phyloP scores from a whole-genome alignment of 108 stramenopile genomes.

The Fragilaria crotonensis region DNA sequence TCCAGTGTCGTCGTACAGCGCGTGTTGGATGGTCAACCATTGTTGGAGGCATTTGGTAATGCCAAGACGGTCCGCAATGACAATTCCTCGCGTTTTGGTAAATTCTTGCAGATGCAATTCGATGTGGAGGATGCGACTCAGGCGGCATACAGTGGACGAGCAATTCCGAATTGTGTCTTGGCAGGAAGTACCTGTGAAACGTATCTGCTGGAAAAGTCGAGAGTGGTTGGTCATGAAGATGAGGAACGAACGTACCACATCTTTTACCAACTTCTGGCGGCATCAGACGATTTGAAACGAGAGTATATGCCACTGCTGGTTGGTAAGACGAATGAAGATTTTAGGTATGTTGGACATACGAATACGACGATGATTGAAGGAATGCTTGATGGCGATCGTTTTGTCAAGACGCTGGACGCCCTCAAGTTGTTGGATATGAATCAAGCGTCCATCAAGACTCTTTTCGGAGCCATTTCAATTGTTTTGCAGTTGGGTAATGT shows the following conservation, averaged over 20 bases:
- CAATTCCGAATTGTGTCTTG: slow-evolving; percentile 46
- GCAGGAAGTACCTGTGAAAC: slow-evolving; percentile 72
- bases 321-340: slow-evolving; percentile 58
- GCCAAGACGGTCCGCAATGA: slow-evolving; percentile 86
- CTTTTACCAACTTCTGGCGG: slow-evolving; percentile 94
- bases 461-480: slow-evolving; percentile 73
- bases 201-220: slow-evolving; percentile 97
- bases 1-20: slow-evolving; percentile 47
- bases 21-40: slow-evolving; percentile 80
- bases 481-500: slow-evolving; percentile 89
- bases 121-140: slow-evolving; percentile 38
- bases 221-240: slow-evolving; percentile 88
- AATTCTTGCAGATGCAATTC: slow-evolving; percentile 84
- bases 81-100: slow-evolving; percentile 83
- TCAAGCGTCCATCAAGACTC: slow-evolving; percentile 39
- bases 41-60: slow-evolving; percentile 90
- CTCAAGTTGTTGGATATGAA: slow-evolving; percentile 56
- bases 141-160: slow-evolving; percentile 36
- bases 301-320: slow-evolving; percentile 65
- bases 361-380: slow-evolving; percentile 67
- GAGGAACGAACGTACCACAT: slow-evolving; percentile 97
- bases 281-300: slow-evolving; percentile 50
- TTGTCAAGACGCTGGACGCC: slow-evolving; percentile 55
- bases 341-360: slow-evolving; percentile 51
- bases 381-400: slow-evolving; percentile 62